A percentile compares a stretch with the other conserved stretches of the same genome.
These are phyloP conservation scores for Sarcocystis neurona DNA, from an alignment of 169 alveolate genomes.

Conservation along the genomic window DNA sequence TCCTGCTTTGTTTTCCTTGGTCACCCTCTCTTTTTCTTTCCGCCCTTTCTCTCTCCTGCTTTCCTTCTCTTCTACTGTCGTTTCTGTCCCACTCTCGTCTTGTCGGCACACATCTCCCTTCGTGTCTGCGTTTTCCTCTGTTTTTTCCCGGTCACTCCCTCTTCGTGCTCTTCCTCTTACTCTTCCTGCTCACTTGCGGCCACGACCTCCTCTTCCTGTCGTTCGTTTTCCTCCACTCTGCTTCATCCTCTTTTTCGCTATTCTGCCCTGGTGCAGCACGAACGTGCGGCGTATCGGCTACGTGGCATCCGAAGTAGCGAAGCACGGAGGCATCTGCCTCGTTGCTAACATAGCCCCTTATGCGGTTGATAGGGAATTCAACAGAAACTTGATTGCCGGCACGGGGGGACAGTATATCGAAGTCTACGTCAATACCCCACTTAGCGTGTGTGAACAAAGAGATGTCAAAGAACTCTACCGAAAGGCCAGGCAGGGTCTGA, in stretches of 20 bases:
- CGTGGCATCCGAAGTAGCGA: constrained; percentile 66
- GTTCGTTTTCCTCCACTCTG: not conserved
- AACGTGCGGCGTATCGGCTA: constrained; percentile 67
- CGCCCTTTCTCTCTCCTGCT: not conserved
- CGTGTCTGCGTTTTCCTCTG: not conserved
- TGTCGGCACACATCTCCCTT: not conserved
- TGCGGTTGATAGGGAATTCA: constrained; percentile 53
- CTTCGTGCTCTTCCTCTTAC: not conserved
- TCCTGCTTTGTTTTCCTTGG: not conserved
- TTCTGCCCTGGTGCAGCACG: constrained; percentile 17
- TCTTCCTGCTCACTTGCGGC: not conserved
- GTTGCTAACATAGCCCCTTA: constrained; percentile 70
- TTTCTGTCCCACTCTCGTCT: not conserved
- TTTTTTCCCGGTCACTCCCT: not conserved
- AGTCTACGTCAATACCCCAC: constrained; percentile 68
- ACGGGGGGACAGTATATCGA: constrained; percentile 63
- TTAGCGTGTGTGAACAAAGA: constrained; percentile 63
- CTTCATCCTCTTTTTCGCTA: not conserved
- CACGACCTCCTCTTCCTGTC: not conserved
- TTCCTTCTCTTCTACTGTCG: not conserved
- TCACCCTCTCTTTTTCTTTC: not conserved
- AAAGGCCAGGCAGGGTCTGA: constrained; percentile 66
- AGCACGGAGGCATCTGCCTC: constrained; percentile 69
- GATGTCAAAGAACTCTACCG: constrained; percentile 66
- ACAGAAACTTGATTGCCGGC: constrained; percentile 42